A percentile compares a stretch with the other conserved stretches of the same genome.
Evolutionary conservation across 1,284 basidiomycete genomes (phyloP).

Genomic region (Exobasidium cylindrosporum): DNA sequence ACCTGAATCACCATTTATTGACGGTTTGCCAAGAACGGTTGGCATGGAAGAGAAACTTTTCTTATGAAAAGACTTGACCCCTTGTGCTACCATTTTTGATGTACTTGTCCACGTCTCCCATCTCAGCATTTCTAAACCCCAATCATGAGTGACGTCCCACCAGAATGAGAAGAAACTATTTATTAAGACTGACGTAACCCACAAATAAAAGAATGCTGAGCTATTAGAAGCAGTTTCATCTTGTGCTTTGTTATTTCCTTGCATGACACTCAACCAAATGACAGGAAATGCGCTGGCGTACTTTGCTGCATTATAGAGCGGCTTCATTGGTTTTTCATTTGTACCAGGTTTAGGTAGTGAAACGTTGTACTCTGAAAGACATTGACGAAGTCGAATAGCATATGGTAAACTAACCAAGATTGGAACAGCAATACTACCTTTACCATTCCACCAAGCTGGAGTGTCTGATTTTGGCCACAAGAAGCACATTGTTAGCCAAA

Average conservation of each 20-base stretch:
- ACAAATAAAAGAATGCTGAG: not conserved
- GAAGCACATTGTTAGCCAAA: constrained; percentile 79
- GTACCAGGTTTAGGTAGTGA: constrained; percentile 8
- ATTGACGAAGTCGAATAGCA: constrained; percentile 85
- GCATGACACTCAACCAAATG: constrained; percentile 63
- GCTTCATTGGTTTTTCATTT: constrained; percentile 57
- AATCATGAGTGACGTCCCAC: constrained; percentile 99
- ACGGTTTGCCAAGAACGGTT: not conserved
- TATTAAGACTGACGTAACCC: constrained; percentile 71
- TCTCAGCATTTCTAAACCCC: constrained; percentile 79
- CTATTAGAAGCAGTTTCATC: constrained; percentile 3
- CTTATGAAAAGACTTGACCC: constrained; percentile 10
- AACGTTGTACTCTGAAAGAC: constrained; percentile 72
- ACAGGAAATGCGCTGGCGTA: constrained; percentile 98
- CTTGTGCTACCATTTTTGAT: not conserved
- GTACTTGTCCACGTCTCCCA: constrained; percentile 21
- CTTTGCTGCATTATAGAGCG: constrained; percentile 91
- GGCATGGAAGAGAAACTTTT: constrained; percentile 10
- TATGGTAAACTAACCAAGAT: constrained; percentile 81
- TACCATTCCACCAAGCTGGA: constrained; percentile 45
- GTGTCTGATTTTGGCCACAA: constrained; percentile 62
- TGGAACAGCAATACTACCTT: constrained; percentile 63
- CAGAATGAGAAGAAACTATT: constrained; percentile 96
- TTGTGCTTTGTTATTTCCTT: constrained; percentile 9
- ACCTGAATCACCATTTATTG: not conserved